Conservation (phyloP, 495 filamentous ascomycete genomes). For the Lasiosphaeriaceae sp. region DNA sequence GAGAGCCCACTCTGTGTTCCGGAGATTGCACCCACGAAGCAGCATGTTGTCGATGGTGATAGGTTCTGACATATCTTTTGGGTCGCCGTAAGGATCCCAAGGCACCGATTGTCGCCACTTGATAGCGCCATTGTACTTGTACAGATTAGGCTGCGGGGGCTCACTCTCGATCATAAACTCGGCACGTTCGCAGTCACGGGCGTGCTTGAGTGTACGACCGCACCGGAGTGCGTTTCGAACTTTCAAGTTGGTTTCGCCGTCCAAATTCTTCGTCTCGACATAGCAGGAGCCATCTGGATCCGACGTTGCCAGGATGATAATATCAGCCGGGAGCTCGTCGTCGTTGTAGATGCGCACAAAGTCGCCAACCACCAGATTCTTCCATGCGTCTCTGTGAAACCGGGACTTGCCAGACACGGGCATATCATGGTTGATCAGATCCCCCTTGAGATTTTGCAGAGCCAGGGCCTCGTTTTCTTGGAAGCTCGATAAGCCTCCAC, state of each 20-base stretch:
- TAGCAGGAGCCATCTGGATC: constrained; percentile 95
- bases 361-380: constrained; percentile 91
- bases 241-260: constrained; percentile 97
- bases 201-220: constrained; percentile 79
- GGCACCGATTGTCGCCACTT: constrained; percentile 77
- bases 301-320: constrained; percentile 93
- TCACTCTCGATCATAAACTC: constrained; percentile 91
- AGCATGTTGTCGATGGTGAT: constrained; percentile 93
- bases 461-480: constrained; percentile 60
- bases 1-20: constrained; percentile 95
- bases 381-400: constrained; percentile 94
- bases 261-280: constrained; percentile 96
- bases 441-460: constrained; percentile 38
- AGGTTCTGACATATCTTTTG: constrained; percentile 81
- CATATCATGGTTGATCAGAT: constrained; percentile 45
- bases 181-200: constrained; percentile 82
- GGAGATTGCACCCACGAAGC: constrained; percentile 85
- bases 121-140: constrained; percentile 85
- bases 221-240: constrained; percentile 88
- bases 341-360: constrained; percentile 96
- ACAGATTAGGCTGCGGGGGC: constrained; percentile 85
- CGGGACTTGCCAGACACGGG: constrained; percentile 49
- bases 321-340: constrained; percentile 91
- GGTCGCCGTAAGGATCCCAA: constrained; percentile 51
- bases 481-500: constrained; percentile 36